phyloP scores from a whole-genome alignment of 2,329 filamentous ascomycete species.

The Penicillium brasilianum region DNA sequence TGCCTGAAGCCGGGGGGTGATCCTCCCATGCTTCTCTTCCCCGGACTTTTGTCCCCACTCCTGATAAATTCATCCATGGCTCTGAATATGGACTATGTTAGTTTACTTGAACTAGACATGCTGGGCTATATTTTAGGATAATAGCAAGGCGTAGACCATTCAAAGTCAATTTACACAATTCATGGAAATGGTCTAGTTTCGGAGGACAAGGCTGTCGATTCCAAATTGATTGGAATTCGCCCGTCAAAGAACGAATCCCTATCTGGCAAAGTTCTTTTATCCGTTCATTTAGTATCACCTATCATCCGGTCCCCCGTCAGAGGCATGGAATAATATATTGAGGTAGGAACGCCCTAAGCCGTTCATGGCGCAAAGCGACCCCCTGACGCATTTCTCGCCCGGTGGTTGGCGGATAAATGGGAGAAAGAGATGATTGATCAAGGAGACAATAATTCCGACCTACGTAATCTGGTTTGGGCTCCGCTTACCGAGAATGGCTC shows the following conservation, averaged over 20 bases:
- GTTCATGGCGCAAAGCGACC: conserved; percentile 1
- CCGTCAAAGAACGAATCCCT: not conserved
- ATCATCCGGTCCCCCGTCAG: not conserved
- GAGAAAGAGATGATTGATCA: not conserved
- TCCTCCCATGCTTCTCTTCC: conserved; percentile 2
- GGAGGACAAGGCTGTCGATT: not conserved
- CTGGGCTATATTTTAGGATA: not conserved
- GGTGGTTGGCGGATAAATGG: conserved; percentile 15
- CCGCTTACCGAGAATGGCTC: not conserved
- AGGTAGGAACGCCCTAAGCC: not conserved
- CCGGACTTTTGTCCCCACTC: not conserved
- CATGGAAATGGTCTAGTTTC: not conserved
- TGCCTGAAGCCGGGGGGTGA: not conserved
- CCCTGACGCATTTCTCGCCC: not conserved
- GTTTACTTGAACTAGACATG: not conserved
- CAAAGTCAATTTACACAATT: not conserved
- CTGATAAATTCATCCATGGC: conserved; percentile 1
- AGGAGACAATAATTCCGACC: not conserved
- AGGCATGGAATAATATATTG: conserved; percentile 3
- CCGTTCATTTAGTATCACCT: not conserved
- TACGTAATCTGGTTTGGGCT: not conserved
- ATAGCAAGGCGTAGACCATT: not conserved
- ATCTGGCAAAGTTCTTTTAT: not conserved
- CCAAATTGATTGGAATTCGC: not conserved
- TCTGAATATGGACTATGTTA: not conserved